These are phyloP conservation scores for Arachnopeziza araneosa DNA, from an alignment of 2,329 filamentous ascomycete species.

Conservation along the genomic window DNA sequence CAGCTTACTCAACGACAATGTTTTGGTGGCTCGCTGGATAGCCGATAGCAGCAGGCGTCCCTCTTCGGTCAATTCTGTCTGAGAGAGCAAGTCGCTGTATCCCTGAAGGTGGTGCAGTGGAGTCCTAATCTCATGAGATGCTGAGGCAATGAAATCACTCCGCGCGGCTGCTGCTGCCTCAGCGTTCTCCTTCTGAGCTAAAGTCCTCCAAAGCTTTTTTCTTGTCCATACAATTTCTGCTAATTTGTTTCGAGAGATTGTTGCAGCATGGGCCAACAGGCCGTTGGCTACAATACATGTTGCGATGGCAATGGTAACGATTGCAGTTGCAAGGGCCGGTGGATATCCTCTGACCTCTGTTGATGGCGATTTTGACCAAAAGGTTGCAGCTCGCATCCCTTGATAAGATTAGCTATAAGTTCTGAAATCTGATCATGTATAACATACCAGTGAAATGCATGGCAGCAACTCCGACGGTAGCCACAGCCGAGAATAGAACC, in stretches of 20 bases:
- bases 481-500: slow-evolving; percentile 28
- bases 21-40: not conserved
- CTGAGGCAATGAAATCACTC: not conserved
- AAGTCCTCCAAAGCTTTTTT: not conserved
- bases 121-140: not conserved
- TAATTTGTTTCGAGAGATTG: not conserved
- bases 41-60: not conserved
- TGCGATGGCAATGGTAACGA: slow-evolving; percentile 29
- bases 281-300: not conserved
- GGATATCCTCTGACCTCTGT: slow-evolving; percentile 29
- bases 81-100: not conserved
- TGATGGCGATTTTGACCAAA: slow-evolving; percentile 26
- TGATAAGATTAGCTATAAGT: not conserved
- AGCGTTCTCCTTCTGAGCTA: not conserved
- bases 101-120: not conserved
- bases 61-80: not conserved
- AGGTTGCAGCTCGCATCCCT: slow-evolving; percentile 18
- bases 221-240: not conserved
- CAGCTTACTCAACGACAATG: not conserved
- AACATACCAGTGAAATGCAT: slow-evolving; percentile 30
- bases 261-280: not conserved
- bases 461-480: slow-evolving; percentile 30
- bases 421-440: not conserved
- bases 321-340: slow-evolving; percentile 27
- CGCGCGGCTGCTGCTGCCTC: not conserved